phyloP scores from a whole-genome alignment of 108 stramenopile genomes.

The Schizochytrium sp. region DNA sequence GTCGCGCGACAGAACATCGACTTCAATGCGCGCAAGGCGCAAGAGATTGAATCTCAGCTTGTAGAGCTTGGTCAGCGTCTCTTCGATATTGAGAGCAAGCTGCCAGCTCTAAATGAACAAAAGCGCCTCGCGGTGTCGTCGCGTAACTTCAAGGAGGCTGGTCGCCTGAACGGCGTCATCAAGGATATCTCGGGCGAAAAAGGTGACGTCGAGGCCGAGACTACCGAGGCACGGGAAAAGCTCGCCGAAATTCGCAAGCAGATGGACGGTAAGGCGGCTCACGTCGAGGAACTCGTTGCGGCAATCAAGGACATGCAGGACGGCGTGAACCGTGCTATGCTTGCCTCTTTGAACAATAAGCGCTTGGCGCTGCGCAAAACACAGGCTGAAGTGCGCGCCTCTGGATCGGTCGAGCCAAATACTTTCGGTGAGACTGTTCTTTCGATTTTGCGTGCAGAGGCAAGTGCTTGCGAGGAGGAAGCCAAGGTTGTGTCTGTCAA shows the following conservation, averaged over 20 bases:
- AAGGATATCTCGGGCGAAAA: neutral
- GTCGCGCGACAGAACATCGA: neutral
- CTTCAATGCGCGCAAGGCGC: neutral
- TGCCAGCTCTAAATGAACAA: neutral
- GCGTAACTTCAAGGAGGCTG: slow-evolving; percentile 23
- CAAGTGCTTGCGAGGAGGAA: neutral
- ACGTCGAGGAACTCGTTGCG: neutral
- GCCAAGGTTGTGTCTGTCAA: neutral
- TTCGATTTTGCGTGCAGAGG: neutral
- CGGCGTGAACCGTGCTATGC: neutral
- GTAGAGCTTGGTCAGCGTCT: neutral
- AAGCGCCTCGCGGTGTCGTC: neutral
- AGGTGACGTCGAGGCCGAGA: neutral
- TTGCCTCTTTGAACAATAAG: neutral
- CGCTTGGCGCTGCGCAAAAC: neutral
- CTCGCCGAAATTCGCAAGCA: neutral
- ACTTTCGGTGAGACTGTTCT: slow-evolving; percentile 6
- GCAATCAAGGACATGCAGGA: neutral
- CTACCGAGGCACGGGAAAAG: neutral
- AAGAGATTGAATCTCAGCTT: neutral
- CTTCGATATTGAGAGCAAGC: neutral
- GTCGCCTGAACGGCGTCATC: neutral
- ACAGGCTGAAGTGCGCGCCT: neutral
- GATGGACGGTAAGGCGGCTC: neutral
- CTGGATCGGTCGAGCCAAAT: neutral